A percentile compares a stretch with the other conserved stretches of the same genome.
These are phyloP conservation scores for Vitis amurensis DNA, from an alignment of 164 flowering plant species.

Conservation along the genomic window DNA sequence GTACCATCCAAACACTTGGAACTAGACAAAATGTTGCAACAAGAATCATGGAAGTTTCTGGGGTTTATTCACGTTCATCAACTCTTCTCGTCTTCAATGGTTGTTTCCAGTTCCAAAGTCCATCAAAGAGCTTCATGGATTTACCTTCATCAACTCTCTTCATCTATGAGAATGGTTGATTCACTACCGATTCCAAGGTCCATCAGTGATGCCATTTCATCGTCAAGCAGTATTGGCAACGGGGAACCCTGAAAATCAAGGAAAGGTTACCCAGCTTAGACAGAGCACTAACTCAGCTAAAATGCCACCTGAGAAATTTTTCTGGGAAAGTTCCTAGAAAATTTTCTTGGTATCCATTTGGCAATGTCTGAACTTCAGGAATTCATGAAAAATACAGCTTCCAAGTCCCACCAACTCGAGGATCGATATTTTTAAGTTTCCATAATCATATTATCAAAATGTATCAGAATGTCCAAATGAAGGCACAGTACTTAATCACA, in stretches of 20 bases:
- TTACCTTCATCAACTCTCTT: constrained; percentile 31
- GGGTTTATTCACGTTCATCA: not conserved
- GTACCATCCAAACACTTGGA: too few species aligned
- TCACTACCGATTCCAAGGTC: constrained; percentile 70
- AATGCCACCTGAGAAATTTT: not conserved
- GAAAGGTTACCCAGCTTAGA: not conserved
- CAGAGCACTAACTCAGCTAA: not conserved
- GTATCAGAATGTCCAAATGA: too few species aligned
- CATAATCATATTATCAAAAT: too few species aligned
- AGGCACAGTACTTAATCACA: not conserved
- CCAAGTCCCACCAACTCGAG: not conserved
- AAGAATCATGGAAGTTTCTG: too few species aligned
- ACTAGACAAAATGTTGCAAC: too few species aligned
- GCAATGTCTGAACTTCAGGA: too few species aligned
- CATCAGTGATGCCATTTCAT: constrained; percentile 76
- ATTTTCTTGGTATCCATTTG: too few species aligned
- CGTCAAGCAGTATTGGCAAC: constrained; percentile 65
- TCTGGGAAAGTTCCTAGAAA: too few species aligned
- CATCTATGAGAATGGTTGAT: constrained; percentile 74
- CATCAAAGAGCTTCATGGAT: not conserved
- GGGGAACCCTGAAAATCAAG: constrained; percentile 65
- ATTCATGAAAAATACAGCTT: not conserved
- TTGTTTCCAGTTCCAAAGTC: too few species aligned
- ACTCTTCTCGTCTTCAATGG: not conserved
- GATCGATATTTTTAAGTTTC: too few species aligned